phyloP scores from a whole-genome alignment of 2,329 filamentous ascomycete species.

The Didymosphaeria variabile region DNA sequence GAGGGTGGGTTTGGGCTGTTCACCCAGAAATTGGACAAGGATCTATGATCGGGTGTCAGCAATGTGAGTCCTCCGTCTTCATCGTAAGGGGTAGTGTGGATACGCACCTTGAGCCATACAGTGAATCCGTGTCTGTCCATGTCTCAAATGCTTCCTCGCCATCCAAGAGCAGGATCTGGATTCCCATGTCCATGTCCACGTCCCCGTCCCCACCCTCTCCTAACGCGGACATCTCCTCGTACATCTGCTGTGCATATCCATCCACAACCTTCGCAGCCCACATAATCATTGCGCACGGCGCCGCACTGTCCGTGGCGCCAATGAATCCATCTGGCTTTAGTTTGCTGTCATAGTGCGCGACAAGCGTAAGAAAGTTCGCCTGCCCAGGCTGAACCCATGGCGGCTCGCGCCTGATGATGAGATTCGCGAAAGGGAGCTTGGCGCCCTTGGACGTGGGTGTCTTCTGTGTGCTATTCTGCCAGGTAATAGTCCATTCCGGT shows the following conservation, averaged over 20 bases:
- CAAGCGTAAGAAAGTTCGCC: constrained; percentile 81
- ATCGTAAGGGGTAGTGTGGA: not conserved
- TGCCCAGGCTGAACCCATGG: constrained; percentile 80
- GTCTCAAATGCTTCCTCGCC: constrained; percentile 89
- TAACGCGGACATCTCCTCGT: constrained; percentile 72
- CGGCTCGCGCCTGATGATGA: constrained; percentile 87
- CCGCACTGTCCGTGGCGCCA: constrained; percentile 91
- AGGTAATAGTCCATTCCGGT: constrained; percentile 79
- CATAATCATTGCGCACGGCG: constrained; percentile 92
- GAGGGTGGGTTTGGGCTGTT: constrained; percentile 70
- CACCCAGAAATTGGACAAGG: constrained; percentile 86
- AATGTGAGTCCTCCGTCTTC: not conserved
- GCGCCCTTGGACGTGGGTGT: constrained; percentile 78
- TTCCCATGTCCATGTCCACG: constrained; percentile 78
- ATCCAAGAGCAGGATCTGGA: constrained; percentile 90
- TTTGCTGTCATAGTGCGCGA: constrained; percentile 94
- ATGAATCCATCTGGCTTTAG: constrained; percentile 84
- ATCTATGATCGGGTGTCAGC: constrained; percentile 41
- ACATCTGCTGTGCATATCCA: constrained; percentile 79
- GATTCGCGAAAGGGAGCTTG: constrained; percentile 83
- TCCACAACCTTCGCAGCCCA: constrained; percentile 85
- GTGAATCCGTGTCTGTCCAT: constrained; percentile 83
- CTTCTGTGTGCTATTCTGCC: constrained; percentile 88
- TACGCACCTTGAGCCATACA: constrained; percentile 83
- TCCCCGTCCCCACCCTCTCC: constrained; percentile 59